Evolutionary conservation across 257 asterid species (phyloP), one percentile per base, ranked within the genome.

Genomic region (Echites panduratus): DNA sequence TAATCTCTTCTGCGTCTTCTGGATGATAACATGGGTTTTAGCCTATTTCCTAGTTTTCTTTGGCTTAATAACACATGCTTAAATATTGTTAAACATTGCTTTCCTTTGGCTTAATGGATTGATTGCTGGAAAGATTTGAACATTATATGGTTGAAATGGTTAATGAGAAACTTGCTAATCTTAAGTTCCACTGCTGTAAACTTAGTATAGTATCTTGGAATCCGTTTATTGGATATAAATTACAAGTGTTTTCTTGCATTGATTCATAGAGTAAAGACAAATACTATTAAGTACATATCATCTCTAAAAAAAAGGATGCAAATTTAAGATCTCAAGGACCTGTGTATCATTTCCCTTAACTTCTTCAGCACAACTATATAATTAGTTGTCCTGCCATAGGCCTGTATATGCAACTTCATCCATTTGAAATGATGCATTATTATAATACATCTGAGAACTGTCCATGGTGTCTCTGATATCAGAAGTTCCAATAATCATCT

Each of bases 321-420:
- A 54, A 54, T 54, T 54, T 54, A n/a, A n/a, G 61, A 22, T 54
- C 4, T 27, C 24, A n/a, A 54, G 61, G 26, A 54, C 61, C 61
- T n/a, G 24, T 54, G 1, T 20, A 32, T 32, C 38, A 1, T 20
- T 54, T n/a, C 61, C 10, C 24, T 54, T n/a, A 6, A 7, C 27
- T 54, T 54, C n/a, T 22, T 20, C 13, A 22, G 32, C 22, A 52
- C 4, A 32, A n/a, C 24, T 52, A 52, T 52, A 52, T 52, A 14
- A 56, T 57, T 10, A 57, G 64, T 57, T 24, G 7, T 57, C 38
- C 64, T 57, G 64, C 64, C 64, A 57, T 9, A 57, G 64, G 38
- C 64, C 62, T 56, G 62, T 24, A 24, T 24, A 57, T 57, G 64
- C 64, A 22, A 22, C 64, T 24, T 57, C 64, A 57, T 57, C 64